These are phyloP conservation scores for Jasminum sambac DNA, from an alignment of 257 asterid genomes.

Conservation along the genomic window DNA sequence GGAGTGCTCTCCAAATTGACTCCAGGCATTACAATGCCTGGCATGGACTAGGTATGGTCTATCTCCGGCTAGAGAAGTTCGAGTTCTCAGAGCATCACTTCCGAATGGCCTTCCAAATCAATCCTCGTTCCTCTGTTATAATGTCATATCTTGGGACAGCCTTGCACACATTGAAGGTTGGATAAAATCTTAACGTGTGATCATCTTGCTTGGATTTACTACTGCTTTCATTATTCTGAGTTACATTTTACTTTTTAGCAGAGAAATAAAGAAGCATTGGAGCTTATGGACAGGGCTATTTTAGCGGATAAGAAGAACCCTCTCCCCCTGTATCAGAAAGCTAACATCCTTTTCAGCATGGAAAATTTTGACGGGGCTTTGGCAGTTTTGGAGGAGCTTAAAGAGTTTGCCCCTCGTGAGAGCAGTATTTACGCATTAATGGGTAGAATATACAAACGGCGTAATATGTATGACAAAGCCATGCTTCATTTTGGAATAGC, in stretches of 20 bases:
- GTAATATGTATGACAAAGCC: conserved; percentile 70
- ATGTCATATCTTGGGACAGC: conserved; percentile 94
- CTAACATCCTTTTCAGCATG: conserved; percentile 87
- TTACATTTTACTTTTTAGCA: conserved; percentile 35
- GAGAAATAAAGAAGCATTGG: conserved; percentile 80
- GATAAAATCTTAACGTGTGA: conserved; percentile 8
- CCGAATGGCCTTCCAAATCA: conserved; percentile 81
- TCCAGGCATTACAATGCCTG: conserved; percentile 95
- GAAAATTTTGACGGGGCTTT: conserved; percentile 77
- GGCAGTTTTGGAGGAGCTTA: conserved; percentile 91
- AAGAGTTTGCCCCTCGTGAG: conserved; percentile 88
- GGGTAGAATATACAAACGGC: conserved; percentile 87
- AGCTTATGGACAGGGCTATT: conserved; percentile 86
- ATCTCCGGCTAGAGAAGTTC: conserved; percentile 88
- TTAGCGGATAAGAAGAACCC: conserved; percentile 95
- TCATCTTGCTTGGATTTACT: conserved; percentile 17
- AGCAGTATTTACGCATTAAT: conserved; percentile 91
- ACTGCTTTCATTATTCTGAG: conserved; percentile 17
- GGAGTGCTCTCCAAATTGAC: conserved; percentile 79
- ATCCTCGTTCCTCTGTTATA: conserved; percentile 87
- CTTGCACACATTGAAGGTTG: conserved; percentile 82
- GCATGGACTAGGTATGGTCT: conserved; percentile 98
- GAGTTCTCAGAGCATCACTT: conserved; percentile 94
- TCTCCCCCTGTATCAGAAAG: conserved; percentile 92
- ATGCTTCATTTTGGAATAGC: conserved; percentile 96